Evolutionary conservation across 2,329 filamentous ascomycete genomes (phyloP).

Genomic region (Moelleriella libera): DNA sequence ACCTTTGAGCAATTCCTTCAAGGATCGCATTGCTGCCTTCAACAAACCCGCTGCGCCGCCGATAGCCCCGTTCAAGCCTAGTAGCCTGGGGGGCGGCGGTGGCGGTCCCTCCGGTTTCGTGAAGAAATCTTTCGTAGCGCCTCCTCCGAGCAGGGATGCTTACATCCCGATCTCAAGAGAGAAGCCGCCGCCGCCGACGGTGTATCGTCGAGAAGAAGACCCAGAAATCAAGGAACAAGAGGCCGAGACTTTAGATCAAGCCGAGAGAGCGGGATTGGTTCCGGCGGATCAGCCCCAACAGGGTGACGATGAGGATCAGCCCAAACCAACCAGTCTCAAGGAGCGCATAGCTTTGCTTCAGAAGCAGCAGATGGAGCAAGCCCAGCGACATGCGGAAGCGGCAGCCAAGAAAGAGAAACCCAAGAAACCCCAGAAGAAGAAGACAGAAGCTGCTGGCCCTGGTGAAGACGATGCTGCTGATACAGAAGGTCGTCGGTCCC

Average conservation of each 20-base stretch:
- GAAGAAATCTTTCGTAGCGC: slow-evolving; percentile 93
- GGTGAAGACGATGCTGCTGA: slow-evolving; percentile 13
- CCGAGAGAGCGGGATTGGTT: slow-evolving; percentile 53
- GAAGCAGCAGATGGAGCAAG: slow-evolving; percentile 85
- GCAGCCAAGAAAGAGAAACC: slow-evolving; percentile 76
- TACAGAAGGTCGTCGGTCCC: slow-evolving; percentile 13
- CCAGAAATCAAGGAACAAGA: slow-evolving; percentile 54
- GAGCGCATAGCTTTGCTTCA: slow-evolving; percentile 90
- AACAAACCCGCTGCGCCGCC: slow-evolving; percentile 81
- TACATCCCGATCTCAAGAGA: slow-evolving; percentile 70
- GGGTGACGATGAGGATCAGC: slow-evolving; percentile 58
- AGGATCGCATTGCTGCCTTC: slow-evolving; percentile 91
- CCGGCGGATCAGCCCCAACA: slow-evolving; percentile 27
- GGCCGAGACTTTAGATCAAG: slow-evolving; percentile 49
- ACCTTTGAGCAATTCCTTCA: slow-evolving; percentile 65
- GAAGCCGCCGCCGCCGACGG: slow-evolving; percentile 49
- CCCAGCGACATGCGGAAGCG: slow-evolving; percentile 65
- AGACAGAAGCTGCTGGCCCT: slow-evolving; percentile 28
- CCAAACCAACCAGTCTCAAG: slow-evolving; percentile 86
- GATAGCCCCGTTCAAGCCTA: slow-evolving; percentile 78
- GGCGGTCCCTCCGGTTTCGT: slow-evolving; percentile 53
- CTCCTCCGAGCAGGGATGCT: slow-evolving; percentile 82
- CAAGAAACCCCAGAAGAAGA: slow-evolving; percentile 61
- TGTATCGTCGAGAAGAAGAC: slow-evolving; percentile 82
- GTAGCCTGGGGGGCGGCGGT: slow-evolving; percentile 38